Base-by-base conservation (phyloP, 1,284 basidiomycete species). In the Boletus smithii region DNA sequence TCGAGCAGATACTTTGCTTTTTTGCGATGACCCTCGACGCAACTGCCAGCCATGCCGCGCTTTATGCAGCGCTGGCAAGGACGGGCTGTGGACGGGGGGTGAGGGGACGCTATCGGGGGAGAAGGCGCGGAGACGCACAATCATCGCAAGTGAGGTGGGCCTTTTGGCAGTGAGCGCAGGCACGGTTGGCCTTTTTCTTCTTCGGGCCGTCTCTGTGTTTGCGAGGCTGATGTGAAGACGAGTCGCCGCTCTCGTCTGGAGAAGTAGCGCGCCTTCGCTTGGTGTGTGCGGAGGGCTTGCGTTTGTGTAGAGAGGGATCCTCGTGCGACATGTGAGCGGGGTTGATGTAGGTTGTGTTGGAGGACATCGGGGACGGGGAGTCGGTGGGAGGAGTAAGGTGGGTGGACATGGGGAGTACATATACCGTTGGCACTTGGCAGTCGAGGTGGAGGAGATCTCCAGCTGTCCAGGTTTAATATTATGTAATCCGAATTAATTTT, bases 91-190 rank as follows among this genome's bases (percentile, higher is more conserved):
- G 52, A 24, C 3, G 42, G 51, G 36, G 56, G 42, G 53, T 55
- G 49, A 59, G 55, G 3, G 53, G 34, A 51, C 16, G 32, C 18
- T 30, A 53, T 48, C 42, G 47, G 51, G 43, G 42, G 44, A 14
- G 41, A 42, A 42, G 48, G 30, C 5, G 36, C n/a, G n/a, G n/a
- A 52, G 31, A 74, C 80, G 60, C 58, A 97, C 95, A 84, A 63
- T 98, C 95, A 67, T 99, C 94, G 67, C 95, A 99, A 8, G 95
- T 99, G 58, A 99, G 75, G 69, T 99, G 95, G 1, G 92, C 92
- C 65, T 88, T 88, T 70, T 98, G 95, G 69, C 95, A 99, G 54
- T 93, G 89, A 51, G 89, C 84, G 65, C 95, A 99, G 29, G 95
- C 95, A 36, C 93, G 79, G 59, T 83, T 91, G 0, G 91, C 92